Conservation (phyloP, 2,329 filamentous ascomycete species). For the Fusarium dlaminii region DNA sequence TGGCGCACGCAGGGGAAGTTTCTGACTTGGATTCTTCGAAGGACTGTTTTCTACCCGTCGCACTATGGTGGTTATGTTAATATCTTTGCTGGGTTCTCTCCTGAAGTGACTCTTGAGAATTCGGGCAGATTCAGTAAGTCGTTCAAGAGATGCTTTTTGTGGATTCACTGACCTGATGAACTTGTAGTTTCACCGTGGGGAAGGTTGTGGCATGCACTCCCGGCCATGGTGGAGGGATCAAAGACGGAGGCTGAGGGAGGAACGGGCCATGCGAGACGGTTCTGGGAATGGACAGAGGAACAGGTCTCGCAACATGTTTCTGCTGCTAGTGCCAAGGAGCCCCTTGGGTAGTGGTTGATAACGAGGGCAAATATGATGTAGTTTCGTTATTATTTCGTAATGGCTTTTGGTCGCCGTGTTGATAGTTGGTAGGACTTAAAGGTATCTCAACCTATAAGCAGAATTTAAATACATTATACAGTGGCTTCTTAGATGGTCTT, state of each 20-base stretch:
- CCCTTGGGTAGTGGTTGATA: background rate
- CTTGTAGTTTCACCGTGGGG: conserved; percentile 51
- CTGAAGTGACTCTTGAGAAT: conserved; percentile 50
- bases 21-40: conserved; percentile 23
- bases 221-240: conserved; percentile 42
- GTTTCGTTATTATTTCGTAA: background rate
- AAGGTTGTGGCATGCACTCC: conserved; percentile 44
- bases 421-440: rapidly evolving
- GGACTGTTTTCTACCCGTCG: conserved; percentile 38
- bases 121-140: conserved; percentile 29
- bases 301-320: conserved; percentile 18
- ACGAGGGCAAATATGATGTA: rapidly evolving
- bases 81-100: conserved; percentile 57
- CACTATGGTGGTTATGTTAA: conserved; percentile 58
- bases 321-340: background rate
- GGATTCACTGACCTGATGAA: background rate
- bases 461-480: rapidly evolving
- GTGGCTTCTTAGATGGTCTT: background rate
- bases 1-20: conserved; percentile 42
- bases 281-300: conserved; percentile 53
- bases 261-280: conserved; percentile 44
- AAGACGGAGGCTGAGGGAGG: conserved; percentile 49
- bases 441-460: rapidly evolving
- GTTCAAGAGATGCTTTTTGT: rapidly evolving
- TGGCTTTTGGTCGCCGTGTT: rapidly evolving